Base-by-base conservation (phyloP, 768 basidiomycete species). In the Boletus reticuloceps region DNA sequence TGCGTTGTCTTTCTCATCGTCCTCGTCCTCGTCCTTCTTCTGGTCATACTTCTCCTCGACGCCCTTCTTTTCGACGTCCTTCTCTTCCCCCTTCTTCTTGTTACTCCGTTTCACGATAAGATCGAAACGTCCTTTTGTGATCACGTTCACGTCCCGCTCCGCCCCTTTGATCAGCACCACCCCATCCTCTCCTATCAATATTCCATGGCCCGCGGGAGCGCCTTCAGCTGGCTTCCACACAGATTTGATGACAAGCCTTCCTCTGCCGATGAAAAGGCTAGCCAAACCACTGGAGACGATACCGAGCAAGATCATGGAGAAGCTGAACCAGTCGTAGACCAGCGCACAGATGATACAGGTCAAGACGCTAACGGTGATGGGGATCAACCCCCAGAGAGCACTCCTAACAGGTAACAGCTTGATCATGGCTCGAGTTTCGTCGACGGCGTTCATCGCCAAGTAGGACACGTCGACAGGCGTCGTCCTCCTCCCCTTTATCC, bases 231-330 rank as follows among this genome's bases (percentile, higher is more conserved):
- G 63, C 0, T 53, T 50, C n/a, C 16, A 25, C 19, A 60, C 60
- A 13, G 47, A 50, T 5, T 31, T 44, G 43, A 71, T 44, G 16
- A 54, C 29, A 3, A 71, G 60, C 19, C 12, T 59, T 39, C 68
- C 69, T 1, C 55, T 56, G n/a, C 71, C 71, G 16, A 72, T 64
- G 46, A 64, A 42, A 10, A 50, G 7, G 51, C 67, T 65, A 19
- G 67, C 50, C 25, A 58, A 45, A 19, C 74, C 74, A 39, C 63
- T 71, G 55, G 65, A 61, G 27, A 74, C 3, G 47, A 72, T 71
- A 0, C 73, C 72, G 17, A 72, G 44, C 1, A 73, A 51, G 47
- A 73, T 73, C 60, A 71, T 64, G 19, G 60, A 54, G 45, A 67
- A 69, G 41, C 64, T 58, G 34, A 40, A 63, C 72, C 72, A 72